Evolutionary conservation across 202 grass and related monocot genomes (phyloP).

Genomic region (Zizania palustris): DNA sequence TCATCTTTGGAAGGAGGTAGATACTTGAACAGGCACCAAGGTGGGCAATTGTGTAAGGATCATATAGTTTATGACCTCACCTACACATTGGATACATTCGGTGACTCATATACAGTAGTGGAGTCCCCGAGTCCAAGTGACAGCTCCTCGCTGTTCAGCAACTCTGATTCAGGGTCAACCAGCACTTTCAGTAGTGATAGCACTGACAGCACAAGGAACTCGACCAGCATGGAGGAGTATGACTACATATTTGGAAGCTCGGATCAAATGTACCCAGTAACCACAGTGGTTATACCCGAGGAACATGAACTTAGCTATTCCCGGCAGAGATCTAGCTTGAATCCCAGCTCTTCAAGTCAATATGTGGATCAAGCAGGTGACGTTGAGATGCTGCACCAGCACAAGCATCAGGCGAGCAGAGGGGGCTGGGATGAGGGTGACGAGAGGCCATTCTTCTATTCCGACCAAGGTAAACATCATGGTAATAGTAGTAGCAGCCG

Average conservation of each 20-base stretch:
- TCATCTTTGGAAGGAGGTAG: conserved; percentile 14
- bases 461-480: conserved; percentile 52
- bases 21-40: conserved; percentile 31
- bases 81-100: conserved; percentile 25
- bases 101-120: neutral
- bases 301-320: conserved; percentile 39
- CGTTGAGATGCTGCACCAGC: conserved; percentile 5
- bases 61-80: neutral
- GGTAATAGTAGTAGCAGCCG: conserved; percentile 27
- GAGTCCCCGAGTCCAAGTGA: conserved; percentile 54
- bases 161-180: conserved; percentile 62
- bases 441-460: conserved; percentile 39
- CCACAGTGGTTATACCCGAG: conserved; percentile 24
- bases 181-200: conserved; percentile 62
- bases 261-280: conserved; percentile 39
- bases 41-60: conserved; percentile 27
- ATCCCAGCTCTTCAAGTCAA: conserved; percentile 47
- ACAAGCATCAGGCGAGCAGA: conserved; percentile 6
- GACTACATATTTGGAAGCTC: conserved; percentile 54
- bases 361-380: conserved; percentile 32
- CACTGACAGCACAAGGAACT: conserved; percentile 63
- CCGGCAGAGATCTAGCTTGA: conserved; percentile 43
- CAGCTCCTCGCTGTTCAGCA: conserved; percentile 74
- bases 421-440: conserved; percentile 13
- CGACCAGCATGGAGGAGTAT: conserved; percentile 57